Conservation (phyloP, 139 green algal genomes). For the Micractinium conductrix region DNA sequence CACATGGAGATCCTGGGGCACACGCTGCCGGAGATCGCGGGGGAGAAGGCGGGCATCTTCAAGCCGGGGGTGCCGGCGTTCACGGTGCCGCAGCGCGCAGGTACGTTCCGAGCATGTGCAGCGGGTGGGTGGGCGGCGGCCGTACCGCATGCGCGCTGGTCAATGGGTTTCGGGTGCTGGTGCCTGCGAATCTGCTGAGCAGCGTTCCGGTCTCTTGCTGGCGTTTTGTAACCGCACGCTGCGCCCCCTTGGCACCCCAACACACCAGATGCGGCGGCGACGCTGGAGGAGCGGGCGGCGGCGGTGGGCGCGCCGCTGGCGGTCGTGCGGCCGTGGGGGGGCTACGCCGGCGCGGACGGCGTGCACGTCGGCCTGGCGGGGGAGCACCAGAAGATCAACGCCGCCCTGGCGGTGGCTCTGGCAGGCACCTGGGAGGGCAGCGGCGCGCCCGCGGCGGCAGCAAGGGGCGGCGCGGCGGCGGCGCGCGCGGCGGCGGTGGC, state of each 20-base stretch:
- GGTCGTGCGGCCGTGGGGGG: conserved; percentile 42
- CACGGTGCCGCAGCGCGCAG: conserved; percentile 78
- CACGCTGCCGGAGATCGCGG: conserved; percentile 92
- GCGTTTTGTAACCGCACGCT: too few species aligned
- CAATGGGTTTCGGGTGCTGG: too few species aligned
- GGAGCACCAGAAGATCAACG: conserved; percentile 90
- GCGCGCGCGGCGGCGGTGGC: conserved; percentile 28
- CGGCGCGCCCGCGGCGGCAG: neutral
- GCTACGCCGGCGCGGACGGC: conserved; percentile 11
- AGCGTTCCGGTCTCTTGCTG: too few species aligned
- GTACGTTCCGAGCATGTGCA: too few species aligned
- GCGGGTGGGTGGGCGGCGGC: too few species aligned
- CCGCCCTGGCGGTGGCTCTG: conserved; percentile 83
- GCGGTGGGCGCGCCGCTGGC: conserved; percentile 44
- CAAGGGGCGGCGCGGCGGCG: conserved; percentile 14
- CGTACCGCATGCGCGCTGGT: too few species aligned
- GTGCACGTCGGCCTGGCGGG: conserved; percentile 79
- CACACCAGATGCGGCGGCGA: conserved; percentile 85
- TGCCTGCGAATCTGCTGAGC: too few species aligned
- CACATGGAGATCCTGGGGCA: conserved; percentile 96
- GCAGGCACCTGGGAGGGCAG: conserved; percentile 68
- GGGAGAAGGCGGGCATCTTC: conserved; percentile 97
- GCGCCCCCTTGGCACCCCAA: too few species aligned
- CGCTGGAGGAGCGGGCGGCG: conserved; percentile 63
- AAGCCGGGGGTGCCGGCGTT: conserved; percentile 74